A percentile compares a stretch with the other conserved stretches of the same genome.
phyloP scores from a whole-genome alignment of 2,329 filamentous ascomycete genomes.

The Sclerotiophoma versabilis region DNA sequence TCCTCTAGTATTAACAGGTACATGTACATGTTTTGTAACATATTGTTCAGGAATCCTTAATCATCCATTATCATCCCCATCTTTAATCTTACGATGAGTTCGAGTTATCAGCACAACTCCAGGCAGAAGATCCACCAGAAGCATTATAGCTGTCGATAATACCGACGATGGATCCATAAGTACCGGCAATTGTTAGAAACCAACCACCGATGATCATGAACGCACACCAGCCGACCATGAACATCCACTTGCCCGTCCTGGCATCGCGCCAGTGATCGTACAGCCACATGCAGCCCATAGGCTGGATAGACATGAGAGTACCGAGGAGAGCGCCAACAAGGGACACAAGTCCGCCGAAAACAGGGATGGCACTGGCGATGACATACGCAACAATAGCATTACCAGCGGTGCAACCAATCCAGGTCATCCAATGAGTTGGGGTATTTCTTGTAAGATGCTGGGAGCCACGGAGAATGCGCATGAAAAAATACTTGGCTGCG shows the following conservation, averaged over 20 bases:
- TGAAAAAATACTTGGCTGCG: slow-evolving; percentile 56
- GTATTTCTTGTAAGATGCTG: slow-evolving; percentile 60
- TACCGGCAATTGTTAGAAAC: slow-evolving; percentile 35
- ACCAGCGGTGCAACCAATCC: slow-evolving; percentile 31
- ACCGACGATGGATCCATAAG: slow-evolving; percentile 35
- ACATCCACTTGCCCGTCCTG: slow-evolving; percentile 25
- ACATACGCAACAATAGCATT: slow-evolving; percentile 30
- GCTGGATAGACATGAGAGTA: slow-evolving; percentile 37
- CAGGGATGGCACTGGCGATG: slow-evolving; percentile 36
- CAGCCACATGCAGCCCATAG: slow-evolving; percentile 40
- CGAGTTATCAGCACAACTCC: slow-evolving; percentile 38
- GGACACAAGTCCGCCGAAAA: slow-evolving; percentile 36
- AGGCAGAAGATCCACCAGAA: slow-evolving; percentile 31
- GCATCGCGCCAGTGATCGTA: slow-evolving; percentile 34
- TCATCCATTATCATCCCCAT: no score
- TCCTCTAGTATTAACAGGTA: no score
- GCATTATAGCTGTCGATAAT: slow-evolving; percentile 37
- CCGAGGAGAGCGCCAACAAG: slow-evolving; percentile 37
- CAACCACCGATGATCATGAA: slow-evolving; percentile 34
- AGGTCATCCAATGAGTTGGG: slow-evolving; percentile 34
- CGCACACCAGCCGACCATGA: slow-evolving; percentile 31
- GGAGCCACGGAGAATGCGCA: slow-evolving; percentile 73
- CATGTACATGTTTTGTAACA: no score
- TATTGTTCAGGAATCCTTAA: no score
- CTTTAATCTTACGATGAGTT: neutral